Percentiles rank a stretch among this genome's conserved stretches.
These are phyloP conservation scores for Coemansia sp. DNA, from an alignment of 192 early-diverging fungal species.

Conservation along the genomic window DNA sequence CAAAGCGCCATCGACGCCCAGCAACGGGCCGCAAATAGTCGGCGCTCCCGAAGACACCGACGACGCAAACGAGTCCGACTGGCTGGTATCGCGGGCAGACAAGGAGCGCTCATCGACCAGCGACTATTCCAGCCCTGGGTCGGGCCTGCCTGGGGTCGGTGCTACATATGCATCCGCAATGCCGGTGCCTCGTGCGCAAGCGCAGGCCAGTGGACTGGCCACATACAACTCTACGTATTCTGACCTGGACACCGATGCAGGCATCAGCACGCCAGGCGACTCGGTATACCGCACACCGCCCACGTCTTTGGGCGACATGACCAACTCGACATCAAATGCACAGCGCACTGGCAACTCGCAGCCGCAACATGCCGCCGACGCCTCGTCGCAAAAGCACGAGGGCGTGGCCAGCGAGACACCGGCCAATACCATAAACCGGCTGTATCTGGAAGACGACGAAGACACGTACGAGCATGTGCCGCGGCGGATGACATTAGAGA, in stretches of 20 bases:
- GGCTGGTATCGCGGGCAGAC: conserved; percentile 33
- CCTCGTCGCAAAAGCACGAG: background rate
- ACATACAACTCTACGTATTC: conserved; percentile 35
- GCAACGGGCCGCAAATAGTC: conserved; percentile 10
- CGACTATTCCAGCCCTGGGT: conserved; percentile 26
- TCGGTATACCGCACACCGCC: conserved; percentile 52
- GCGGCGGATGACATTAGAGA: conserved; percentile 40
- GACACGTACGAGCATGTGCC: conserved; percentile 42
- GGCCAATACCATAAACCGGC: conserved; percentile 38
- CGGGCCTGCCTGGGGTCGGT: conserved; percentile 15
- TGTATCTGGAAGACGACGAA: conserved; percentile 45
- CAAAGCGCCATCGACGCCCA: conserved; percentile 22
- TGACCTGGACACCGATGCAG: conserved; percentile 46
- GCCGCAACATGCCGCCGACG: background rate
- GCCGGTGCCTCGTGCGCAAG: conserved; percentile 3
- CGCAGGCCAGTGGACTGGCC: conserved; percentile 29
- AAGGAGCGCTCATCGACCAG: conserved; percentile 13
- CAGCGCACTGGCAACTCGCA: conserved; percentile 5
- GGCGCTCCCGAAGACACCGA: conserved; percentile 14
- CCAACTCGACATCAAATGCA: conserved; percentile 11
- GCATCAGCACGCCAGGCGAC: conserved; percentile 46
- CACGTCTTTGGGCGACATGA: conserved; percentile 42
- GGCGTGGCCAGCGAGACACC: conserved; percentile 33
- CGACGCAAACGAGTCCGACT: conserved; percentile 32
- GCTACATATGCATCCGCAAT: conserved; percentile 9